Evolutionary conservation across 441 rosid genomes (phyloP).

Genomic region (Populus hybrid): DNA sequence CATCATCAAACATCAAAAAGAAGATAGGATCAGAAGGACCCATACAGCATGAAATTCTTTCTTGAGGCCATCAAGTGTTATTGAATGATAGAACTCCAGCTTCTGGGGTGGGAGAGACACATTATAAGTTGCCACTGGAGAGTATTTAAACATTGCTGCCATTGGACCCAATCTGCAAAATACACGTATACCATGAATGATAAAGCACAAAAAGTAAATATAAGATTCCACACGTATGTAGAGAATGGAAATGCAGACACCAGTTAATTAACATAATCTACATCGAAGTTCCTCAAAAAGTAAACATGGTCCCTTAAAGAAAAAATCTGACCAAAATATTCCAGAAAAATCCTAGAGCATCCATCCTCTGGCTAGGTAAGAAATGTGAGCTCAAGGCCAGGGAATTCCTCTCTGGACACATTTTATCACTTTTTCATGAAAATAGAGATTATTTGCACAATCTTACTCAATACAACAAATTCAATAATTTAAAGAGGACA

Average conservation of each 20-base stretch:
- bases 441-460: background rate
- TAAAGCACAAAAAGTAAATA: background rate
- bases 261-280: background rate
- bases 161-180: conserved; percentile 74
- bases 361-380: background rate
- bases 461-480: background rate
- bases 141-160: conserved; percentile 88
- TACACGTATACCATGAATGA: conserved; percentile 6
- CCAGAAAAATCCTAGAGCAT: background rate
- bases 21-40: conserved; percentile 12
- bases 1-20: conserved; percentile 3
- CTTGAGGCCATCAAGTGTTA: conserved; percentile 51
- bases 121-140: conserved; percentile 62
- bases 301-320: background rate
- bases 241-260: background rate
- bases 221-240: background rate
- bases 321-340: background rate
- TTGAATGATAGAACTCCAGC: conserved; percentile 56
- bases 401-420: background rate
- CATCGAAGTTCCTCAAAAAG: background rate
- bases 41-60: conserved; percentile 60
- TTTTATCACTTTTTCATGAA: background rate
- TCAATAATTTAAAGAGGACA: background rate
- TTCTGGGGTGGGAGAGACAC: conserved; percentile 74
- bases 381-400: background rate